Conservation (phyloP, 2,329 filamentous ascomycete species). For the Cladosporium sp. region DNA sequence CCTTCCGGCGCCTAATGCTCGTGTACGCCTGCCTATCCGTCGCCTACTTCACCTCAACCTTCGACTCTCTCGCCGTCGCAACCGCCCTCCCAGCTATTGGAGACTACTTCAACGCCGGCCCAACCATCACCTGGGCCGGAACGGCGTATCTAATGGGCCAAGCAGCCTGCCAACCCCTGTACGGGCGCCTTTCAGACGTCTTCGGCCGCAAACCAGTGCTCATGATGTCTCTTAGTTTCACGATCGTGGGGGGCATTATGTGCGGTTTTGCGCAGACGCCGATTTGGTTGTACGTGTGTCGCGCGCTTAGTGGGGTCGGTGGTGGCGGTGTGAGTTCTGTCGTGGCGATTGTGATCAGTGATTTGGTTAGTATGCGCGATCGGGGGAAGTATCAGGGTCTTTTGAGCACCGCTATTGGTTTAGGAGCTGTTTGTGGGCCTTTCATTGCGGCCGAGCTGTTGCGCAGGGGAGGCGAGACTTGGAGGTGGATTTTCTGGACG, state of each 20-base stretch:
- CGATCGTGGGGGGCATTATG: not conserved
- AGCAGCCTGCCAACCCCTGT: constrained; percentile 61
- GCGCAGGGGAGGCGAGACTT: constrained; percentile 6
- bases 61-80: constrained; percentile 4
- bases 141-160: constrained; percentile 52
- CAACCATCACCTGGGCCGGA: constrained; percentile 50
- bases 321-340: constrained; percentile 69
- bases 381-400: constrained; percentile 11
- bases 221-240: constrained; percentile 27
- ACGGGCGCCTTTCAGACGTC: constrained; percentile 43
- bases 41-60: constrained; percentile 6
- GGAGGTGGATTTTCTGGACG: constrained; percentile 12
- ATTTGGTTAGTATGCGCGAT: constrained; percentile 9
- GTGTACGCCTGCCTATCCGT: constrained; percentile 9
- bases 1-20: constrained; percentile 8
- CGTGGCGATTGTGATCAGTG: constrained; percentile 61
- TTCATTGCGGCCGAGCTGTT: constrained; percentile 12
- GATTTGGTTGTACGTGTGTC: constrained; percentile 8
- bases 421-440: not conserved
- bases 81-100: constrained; percentile 5
- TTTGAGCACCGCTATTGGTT: constrained; percentile 4
- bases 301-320: constrained; percentile 43
- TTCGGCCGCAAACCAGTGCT: constrained; percentile 52
- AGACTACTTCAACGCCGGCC: not conserved
- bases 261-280: constrained; percentile 10